phyloP scores from a whole-genome alignment of 1,139 yeast species.

The Suhomyces taliae region DNA sequence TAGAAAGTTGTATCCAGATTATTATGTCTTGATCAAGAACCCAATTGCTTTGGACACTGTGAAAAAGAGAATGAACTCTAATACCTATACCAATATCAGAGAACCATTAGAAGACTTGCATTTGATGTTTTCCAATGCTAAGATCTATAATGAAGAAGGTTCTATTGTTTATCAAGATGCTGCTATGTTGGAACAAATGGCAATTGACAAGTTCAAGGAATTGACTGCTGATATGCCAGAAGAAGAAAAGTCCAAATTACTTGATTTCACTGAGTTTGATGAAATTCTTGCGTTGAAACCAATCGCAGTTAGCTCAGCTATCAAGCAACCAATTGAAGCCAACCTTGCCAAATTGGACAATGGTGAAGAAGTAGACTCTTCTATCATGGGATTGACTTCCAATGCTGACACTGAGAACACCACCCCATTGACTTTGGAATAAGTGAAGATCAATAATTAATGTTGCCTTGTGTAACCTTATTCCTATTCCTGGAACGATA shows the following conservation, averaged over 20 bases:
- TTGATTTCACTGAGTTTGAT: constrained; percentile 54
- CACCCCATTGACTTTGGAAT: constrained; percentile 11
- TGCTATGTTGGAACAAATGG: constrained; percentile 55
- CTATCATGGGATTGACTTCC: constrained; percentile 17
- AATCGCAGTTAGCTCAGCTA: constrained; percentile 25
- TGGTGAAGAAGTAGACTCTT: constrained; percentile 24
- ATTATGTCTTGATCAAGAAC: constrained; percentile 71
- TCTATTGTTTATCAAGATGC: constrained; percentile 84
- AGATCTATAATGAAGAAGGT: constrained; percentile 87
- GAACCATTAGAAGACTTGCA: constrained; percentile 73
- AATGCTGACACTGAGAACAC: constrained; percentile 12
- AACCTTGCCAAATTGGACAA: constrained; percentile 21
- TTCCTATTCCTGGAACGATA: background rate
- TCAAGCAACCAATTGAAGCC: constrained; percentile 27
- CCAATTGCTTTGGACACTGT: constrained; percentile 82
- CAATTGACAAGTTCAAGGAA: constrained; percentile 33
- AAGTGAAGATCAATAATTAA: background rate
- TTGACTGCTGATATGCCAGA: constrained; percentile 19
- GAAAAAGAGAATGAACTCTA: constrained; percentile 55
- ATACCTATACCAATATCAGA: constrained; percentile 52
- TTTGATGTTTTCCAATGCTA: constrained; percentile 79
- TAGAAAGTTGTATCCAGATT: constrained; percentile 77
- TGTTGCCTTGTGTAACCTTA: too few relatives aligned
- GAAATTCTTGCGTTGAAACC: constrained; percentile 45
- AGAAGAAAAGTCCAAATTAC: constrained; percentile 30